These are phyloP conservation scores for Chenopodium quinoa DNA, from an alignment of 148 eudicot genomes.

Conservation along the genomic window DNA sequence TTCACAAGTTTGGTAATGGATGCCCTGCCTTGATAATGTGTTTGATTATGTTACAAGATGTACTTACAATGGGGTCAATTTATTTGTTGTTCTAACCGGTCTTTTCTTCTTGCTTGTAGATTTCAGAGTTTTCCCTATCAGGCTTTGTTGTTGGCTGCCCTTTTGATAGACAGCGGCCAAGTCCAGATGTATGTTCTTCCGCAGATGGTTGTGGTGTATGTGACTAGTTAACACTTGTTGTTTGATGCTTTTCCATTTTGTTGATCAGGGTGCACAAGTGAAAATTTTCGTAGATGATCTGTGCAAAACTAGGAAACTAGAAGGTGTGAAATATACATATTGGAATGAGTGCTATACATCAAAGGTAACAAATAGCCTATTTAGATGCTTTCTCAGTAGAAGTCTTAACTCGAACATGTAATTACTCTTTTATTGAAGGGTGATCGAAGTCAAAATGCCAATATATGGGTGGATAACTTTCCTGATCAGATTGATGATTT, in stretches of 20 bases:
- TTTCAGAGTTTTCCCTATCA: constrained; percentile 49
- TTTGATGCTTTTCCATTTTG: constrained; percentile 15
- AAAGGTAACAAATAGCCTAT: constrained; percentile 46
- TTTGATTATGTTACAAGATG: background rate
- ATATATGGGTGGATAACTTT: background rate
- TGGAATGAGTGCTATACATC: constrained; percentile 89
- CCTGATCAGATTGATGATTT: background rate
- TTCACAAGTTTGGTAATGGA: constrained; percentile 58
- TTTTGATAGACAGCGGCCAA: constrained; percentile 39
- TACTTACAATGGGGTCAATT: background rate
- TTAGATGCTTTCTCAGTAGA: background rate
- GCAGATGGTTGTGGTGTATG: background rate
- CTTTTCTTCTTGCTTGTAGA: constrained; percentile 41
- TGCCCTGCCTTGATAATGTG: background rate
- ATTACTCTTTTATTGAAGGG: background rate
- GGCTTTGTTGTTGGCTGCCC: constrained; percentile 80
- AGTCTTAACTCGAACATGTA: background rate
- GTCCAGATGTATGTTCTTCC: constrained; percentile 44
- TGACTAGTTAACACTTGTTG: background rate
- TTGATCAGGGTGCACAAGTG: constrained; percentile 63
- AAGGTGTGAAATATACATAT: constrained; percentile 68
- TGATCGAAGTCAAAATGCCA: background rate
- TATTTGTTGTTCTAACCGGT: background rate
- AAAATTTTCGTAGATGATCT: constrained; percentile 71
- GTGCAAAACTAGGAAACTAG: constrained; percentile 62